Conservation (phyloP, 2,329 filamentous ascomycete genomes). For the Sarocladium strictum region DNA sequence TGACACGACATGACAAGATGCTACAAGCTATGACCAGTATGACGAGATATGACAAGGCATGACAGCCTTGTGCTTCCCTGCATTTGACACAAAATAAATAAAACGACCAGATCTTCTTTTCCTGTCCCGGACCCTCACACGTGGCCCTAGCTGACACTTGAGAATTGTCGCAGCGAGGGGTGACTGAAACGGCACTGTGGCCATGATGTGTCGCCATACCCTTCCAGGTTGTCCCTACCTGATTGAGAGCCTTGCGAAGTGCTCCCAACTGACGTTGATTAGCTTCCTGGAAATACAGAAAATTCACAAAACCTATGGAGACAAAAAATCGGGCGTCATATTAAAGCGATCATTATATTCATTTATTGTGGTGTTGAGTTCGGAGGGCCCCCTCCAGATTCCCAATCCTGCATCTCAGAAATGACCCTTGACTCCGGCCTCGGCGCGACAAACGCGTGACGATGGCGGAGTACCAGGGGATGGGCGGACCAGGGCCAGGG, state of each 20-base stretch:
- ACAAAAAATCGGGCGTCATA: no score
- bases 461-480: not conserved
- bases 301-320: not conserved
- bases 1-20: no score
- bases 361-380: no score
- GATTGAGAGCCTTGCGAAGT: no score
- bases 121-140: no score
- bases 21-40: no score
- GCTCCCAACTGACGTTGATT: not conserved
- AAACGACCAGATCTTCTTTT: not conserved
- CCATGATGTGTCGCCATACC: not conserved
- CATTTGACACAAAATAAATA: not conserved
- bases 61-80: not conserved
- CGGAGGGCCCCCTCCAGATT: no score
- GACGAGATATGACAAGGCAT: no score
- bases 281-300: not conserved
- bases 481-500: not conserved
- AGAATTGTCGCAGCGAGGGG: slow-evolving; percentile 5
- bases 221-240: no score
- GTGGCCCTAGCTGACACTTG: not conserved
- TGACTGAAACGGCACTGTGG: not conserved
- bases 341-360: no score
- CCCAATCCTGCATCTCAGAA: not conserved
- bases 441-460: slow-evolving; percentile 2
- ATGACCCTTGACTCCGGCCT: not conserved